Conservation (phyloP, 768 basidiomycete species). For the Clavaria fumosa region DNA sequence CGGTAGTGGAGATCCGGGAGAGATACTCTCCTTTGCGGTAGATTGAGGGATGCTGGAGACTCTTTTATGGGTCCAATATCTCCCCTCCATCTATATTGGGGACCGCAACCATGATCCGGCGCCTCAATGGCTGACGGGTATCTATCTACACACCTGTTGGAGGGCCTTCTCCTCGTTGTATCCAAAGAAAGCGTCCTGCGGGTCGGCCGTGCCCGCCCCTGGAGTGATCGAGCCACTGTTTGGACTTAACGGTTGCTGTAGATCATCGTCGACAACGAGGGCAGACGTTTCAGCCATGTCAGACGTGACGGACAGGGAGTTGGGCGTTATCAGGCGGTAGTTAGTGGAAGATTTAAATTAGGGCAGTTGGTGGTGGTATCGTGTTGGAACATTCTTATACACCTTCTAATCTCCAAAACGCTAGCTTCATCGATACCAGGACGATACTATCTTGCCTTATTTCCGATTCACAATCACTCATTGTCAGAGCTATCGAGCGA, state of each 20-base stretch:
- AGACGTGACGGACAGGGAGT: background rate
- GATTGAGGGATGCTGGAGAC: conserved; percentile 38
- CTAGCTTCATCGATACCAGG: too few species aligned
- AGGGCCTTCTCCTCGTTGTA: conserved; percentile 67
- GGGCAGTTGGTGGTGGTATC: too few species aligned
- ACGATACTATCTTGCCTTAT: too few species aligned
- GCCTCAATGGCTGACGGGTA: background rate
- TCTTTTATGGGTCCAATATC: conserved; percentile 49
- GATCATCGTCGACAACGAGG: too few species aligned
- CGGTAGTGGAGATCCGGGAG: background rate
- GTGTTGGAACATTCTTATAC: too few species aligned
- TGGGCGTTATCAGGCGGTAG: background rate
- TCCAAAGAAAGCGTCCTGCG: conserved; percentile 63
- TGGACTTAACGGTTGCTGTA: background rate
- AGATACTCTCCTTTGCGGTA: conserved; percentile 4
- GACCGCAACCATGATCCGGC: background rate
- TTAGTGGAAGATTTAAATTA: too few species aligned
- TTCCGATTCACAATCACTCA: too few species aligned
- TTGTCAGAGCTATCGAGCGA: too few species aligned
- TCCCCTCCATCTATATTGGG: conserved; percentile 51
- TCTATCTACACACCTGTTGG: conserved; percentile 54
- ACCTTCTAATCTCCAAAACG: too few species aligned
- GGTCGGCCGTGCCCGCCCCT: conserved; percentile 28
- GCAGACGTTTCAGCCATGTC: background rate
- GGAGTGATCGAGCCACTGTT: conserved; percentile 4